Evolutionary conservation across 1,284 basidiomycete genomes (phyloP), one percentile per base, ranked within the genome.

Genomic region (Golubevia sp.): DNA sequence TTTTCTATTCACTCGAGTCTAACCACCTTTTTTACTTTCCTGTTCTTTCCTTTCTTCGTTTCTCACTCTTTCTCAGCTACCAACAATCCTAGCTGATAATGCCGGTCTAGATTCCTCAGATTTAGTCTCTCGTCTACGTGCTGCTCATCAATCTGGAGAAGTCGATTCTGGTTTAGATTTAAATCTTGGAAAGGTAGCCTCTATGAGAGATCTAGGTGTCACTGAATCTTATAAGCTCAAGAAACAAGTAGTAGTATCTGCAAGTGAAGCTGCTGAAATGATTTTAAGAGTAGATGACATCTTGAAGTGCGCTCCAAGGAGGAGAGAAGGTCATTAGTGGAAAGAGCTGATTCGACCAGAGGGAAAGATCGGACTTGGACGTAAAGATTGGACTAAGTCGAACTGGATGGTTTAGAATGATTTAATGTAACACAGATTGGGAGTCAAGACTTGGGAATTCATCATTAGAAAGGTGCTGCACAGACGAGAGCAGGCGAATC

Each of bases 161-260:
- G 50, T 27, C 2, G 62, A 60, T 11, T 71, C 74, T 0, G 80
- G 80, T 0, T 60, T 83, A 11, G 79, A 83, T 58, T 55, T 83
- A 8, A 70, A 80, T 54, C 27, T 55, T 0, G 79, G 77, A 25
- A 70, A 64, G 26, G 59, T 83, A 23, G 71, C 68, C 0, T 70
- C 70, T 50, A 83, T 83, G 80, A 66, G 64, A 55, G 58, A 78
- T 18, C 64, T 62, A 5, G 80, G 79, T 49, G 72, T 82, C 13
- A 71, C 77, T 13, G 80, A 83, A 59, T 68, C 64, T 55, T 82
- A 79, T 74, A 83, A 83, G 70, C 68, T 83, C 49, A 83, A 83
- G 67, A 55, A 67, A n/a, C 78, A 79, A 66, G 77, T 83, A n/a
- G 71, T 83, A 15, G 56, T 79, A 21, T 67, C 63, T 3, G 80